Evolutionary conservation across 2,329 filamentous ascomycete genomes (phyloP).

Genomic region (Uncinocarpus reesii): DNA sequence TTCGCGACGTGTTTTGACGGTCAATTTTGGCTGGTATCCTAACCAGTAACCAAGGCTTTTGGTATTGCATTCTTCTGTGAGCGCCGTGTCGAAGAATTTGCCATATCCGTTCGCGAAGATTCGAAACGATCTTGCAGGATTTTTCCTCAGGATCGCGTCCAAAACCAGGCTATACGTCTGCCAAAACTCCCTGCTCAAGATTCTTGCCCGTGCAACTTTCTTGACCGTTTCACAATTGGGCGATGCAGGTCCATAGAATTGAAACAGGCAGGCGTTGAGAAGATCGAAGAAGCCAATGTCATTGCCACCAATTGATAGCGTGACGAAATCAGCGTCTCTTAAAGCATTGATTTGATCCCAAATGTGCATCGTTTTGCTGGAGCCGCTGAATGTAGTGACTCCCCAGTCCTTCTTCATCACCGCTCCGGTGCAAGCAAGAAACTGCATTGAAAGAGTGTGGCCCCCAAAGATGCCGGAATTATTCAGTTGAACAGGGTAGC

Average conservation of each 20-base stretch:
- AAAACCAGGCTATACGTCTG: slow-evolving; percentile 18
- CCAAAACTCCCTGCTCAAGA: slow-evolving; percentile 16
- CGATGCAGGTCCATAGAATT: slow-evolving; percentile 18
- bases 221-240: slow-evolving; percentile 11
- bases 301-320: slow-evolving; percentile 23
- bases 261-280: slow-evolving; percentile 24
- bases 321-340: slow-evolving; percentile 18
- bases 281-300: slow-evolving; percentile 20
- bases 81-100: slow-evolving; percentile 20
- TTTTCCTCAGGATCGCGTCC: slow-evolving; percentile 19
- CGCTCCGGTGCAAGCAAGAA: slow-evolving; percentile 22
- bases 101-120: slow-evolving; percentile 19
- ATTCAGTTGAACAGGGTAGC: slow-evolving; percentile 22
- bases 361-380: slow-evolving; percentile 8
- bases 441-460: slow-evolving; percentile 17
- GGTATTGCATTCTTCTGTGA: slow-evolving; percentile 17
- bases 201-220: slow-evolving; percentile 1
- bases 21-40: slow-evolving; percentile 16
- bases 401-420: slow-evolving; percentile 19
- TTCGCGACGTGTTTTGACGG: slow-evolving; percentile 18
- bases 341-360: slow-evolving; percentile 11
- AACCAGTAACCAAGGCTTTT: slow-evolving; percentile 15
- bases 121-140: slow-evolving; percentile 22
- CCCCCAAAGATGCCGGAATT: slow-evolving; percentile 14
- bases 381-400: slow-evolving; percentile 10